These are phyloP conservation scores for Jimgerdemannia flammicorona DNA, from an alignment of 192 early-diverging fungal genomes.

Conservation along the genomic window DNA sequence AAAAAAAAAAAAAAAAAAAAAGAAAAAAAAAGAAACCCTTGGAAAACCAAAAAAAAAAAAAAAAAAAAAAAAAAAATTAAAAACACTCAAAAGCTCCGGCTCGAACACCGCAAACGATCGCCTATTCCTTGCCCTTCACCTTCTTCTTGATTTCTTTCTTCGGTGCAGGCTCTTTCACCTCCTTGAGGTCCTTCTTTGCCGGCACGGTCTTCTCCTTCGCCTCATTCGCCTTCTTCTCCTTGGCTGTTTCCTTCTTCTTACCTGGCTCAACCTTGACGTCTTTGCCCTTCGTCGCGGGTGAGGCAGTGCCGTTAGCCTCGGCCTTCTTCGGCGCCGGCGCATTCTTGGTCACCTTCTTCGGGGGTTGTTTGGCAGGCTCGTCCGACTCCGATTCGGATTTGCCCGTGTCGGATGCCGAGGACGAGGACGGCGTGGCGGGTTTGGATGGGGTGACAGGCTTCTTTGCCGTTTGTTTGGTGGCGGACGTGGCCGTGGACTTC, in stretches of 20 bases:
- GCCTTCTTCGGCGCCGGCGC: not conserved
- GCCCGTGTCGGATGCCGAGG: not conserved
- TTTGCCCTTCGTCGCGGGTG: not conserved
- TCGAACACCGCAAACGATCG: no score
- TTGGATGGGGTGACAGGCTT: not conserved
- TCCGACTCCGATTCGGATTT: not conserved
- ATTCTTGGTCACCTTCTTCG: not conserved
- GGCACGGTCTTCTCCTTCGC: conserved; percentile 4
- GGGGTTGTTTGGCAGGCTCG: not conserved
- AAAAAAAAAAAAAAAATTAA: not conserved
- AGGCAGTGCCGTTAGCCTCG: not conserved
- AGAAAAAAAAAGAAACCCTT: no score
- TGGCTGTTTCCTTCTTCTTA: conserved; percentile 3
- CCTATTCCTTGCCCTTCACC: not conserved
- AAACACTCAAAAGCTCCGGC: not conserved
- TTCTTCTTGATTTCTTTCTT: not conserved
- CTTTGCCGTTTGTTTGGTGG: not conserved
- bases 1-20: no score
- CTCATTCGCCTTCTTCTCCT: not conserved
- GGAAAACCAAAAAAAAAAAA: not conserved
- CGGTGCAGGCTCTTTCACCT: not conserved
- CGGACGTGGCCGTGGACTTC: not conserved
- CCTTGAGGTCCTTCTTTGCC: not conserved
- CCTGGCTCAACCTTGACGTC: not conserved
- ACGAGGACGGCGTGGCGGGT: not conserved